Conservation (phyloP, 75 land plant genomes). For the Selaginella tamariscina region DNA sequence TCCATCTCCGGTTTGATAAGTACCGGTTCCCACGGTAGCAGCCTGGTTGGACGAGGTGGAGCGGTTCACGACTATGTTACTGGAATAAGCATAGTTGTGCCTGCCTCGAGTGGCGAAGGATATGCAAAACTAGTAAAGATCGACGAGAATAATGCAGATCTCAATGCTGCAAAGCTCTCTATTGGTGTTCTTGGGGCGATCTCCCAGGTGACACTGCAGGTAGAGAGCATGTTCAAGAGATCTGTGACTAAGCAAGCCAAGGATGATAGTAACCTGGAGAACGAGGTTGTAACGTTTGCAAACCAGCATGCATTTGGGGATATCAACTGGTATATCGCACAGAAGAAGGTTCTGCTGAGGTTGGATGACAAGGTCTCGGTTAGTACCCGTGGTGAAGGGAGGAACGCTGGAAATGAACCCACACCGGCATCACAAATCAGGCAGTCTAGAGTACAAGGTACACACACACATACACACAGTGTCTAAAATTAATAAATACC, state of each 20-base stretch:
- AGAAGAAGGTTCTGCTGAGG: background rate
- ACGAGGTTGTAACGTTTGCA: background rate
- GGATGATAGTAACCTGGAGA: background rate
- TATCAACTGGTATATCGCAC: background rate
- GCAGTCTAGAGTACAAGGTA: background rate
- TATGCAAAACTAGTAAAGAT: slow-evolving; percentile 1
- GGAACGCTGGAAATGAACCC: background rate
- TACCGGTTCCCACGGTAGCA: slow-evolving; percentile 1
- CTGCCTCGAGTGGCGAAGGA: background rate
- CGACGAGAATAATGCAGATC: background rate
- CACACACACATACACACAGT: background rate
- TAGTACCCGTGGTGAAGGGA: background rate
- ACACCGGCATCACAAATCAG: background rate
- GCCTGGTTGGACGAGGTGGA: background rate
- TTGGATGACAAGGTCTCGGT: background rate
- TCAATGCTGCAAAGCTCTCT: slow-evolving; percentile 9
- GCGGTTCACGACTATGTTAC: background rate
- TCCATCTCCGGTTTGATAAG: background rate
- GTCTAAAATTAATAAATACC: no score
- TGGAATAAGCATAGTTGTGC: background rate
- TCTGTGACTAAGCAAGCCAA: slow-evolving; percentile 3
- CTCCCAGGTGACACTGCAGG: background rate
- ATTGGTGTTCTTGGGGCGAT: slow-evolving; percentile 11
- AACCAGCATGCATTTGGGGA: background rate
- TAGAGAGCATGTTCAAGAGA: slow-evolving; percentile 6